Base-by-base conservation (phyloP, 2,329 filamentous ascomycete species). In the Harringtonia aguacate region DNA sequence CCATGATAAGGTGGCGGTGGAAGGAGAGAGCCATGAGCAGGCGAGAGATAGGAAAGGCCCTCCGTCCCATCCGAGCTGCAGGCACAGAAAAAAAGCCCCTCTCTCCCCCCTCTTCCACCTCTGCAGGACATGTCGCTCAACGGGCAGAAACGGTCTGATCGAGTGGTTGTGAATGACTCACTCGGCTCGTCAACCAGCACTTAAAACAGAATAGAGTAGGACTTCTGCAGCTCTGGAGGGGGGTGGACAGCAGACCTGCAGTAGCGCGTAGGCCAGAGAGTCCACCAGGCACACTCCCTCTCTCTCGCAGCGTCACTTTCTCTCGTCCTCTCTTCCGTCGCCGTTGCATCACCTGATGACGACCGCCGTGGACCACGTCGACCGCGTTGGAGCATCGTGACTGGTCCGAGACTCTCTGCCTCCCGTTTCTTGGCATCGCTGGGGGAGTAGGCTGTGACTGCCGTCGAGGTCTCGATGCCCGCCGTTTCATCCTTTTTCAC, bases 101-200 rank as follows among this genome's bases (percentile, higher is more conserved):
- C n/a, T n/a, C n/a, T n/a, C n/a, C n/a, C n/a, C n/a, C n/a, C n/a
- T n/a, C n/a, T n/a, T 6, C 18, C 15, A 17, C 34, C 17, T 41
- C 36, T 39, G 48, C 48, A 50, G 46, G 44, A 47, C 44, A 47
- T 53, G 54, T 58, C 53, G 50, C 57, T 42, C 52, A 41, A 49
- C 36, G 47, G 36, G 48, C 44, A 47, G 36, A 48, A 46, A 39
- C 22, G 41, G 42, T 34, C 41, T 48, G 45, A 56, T 52, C 46
- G 56, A 61, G 46, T 60, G 58, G 58, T 41, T 36, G 42, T 39
- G 51, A 48, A 54, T 61, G 58, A 61, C 50, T 61, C 57, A 60
- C 46, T 48, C 52, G 24, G 6, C 10, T 27, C 24, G 7, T 27
- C 6, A 10, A 7, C 24, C 24, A 27, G 10, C 24, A 27, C 24